phyloP scores from a whole-genome alignment of 345 rosid species.

The Viola odorata region DNA sequence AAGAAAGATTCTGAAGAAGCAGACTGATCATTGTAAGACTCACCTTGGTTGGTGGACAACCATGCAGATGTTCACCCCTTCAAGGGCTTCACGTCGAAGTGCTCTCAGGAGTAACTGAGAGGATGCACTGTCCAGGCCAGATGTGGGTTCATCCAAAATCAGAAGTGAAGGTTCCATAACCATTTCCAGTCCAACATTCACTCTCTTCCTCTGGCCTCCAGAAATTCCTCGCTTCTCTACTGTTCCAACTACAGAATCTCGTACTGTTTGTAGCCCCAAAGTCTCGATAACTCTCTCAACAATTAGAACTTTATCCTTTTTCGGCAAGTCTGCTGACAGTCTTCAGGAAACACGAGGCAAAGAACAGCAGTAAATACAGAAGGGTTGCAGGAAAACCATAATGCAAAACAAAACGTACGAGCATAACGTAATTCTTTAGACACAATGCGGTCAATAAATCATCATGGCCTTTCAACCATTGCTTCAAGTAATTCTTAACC shows the following conservation, averaged over 20 bases:
- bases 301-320: conserved; percentile 75
- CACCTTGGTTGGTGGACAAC: conserved; percentile 98
- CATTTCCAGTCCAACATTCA: conserved; percentile 94
- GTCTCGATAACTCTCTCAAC: conserved; percentile 90
- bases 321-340: conserved; percentile 53
- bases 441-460: not conserved
- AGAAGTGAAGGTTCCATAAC: conserved; percentile 95
- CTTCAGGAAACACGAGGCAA: conserved; percentile 30
- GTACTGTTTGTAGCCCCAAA: conserved; percentile 75
- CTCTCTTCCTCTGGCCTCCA: conserved; percentile 95
- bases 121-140: conserved; percentile 97
- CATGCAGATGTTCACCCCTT: conserved; percentile 90
- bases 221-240: conserved; percentile 94
- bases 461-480: not conserved
- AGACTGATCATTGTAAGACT: not conserved
- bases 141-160: conserved; percentile 93
- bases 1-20: too few relatives aligned
- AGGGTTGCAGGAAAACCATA: conserved; percentile 1
- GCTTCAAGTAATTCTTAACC: not conserved
- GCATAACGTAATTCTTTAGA: not conserved
- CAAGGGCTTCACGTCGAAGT: conserved; percentile 85
- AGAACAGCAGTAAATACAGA: conserved; percentile 6
- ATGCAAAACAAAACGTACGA: not conserved
- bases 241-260: conserved; percentile 86
- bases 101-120: conserved; percentile 85